Conservation (phyloP, 2,329 filamentous ascomycete species). For the Polychaeton citri region DNA sequence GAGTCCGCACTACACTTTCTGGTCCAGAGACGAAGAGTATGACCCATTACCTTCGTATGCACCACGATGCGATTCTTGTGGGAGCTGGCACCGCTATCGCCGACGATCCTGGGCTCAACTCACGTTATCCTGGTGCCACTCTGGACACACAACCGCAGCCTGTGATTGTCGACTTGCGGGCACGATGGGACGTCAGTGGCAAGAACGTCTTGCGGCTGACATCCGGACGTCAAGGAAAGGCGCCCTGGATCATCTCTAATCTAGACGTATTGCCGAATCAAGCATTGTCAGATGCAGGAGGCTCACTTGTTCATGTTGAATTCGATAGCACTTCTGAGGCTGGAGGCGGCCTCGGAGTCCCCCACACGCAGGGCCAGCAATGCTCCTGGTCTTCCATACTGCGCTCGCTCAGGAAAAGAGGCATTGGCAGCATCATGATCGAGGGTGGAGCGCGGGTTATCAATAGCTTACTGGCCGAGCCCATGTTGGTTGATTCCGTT, state of each 20-base stretch:
- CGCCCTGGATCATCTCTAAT: constrained; percentile 52
- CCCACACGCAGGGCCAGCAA: constrained; percentile 23
- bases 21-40: constrained; percentile 75
- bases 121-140: constrained; percentile 46
- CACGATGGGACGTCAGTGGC: constrained; percentile 64
- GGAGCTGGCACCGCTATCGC: constrained; percentile 73
- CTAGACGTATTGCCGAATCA: background rate
- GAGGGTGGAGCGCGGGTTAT: constrained; percentile 78
- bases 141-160: constrained; percentile 59
- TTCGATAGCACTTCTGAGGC: constrained; percentile 8
- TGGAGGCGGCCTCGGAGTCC: background rate
- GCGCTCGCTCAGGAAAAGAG: constrained; percentile 41
- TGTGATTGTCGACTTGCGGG: constrained; percentile 65
- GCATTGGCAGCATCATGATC: constrained; percentile 72
- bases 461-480: constrained; percentile 56
- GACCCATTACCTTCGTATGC: constrained; percentile 79
- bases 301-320: background rate
- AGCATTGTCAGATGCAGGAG: background rate
- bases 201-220: constrained; percentile 13
- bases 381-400: constrained; percentile 53
- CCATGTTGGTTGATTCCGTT: constrained; percentile 56
- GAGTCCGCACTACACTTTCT: constrained; percentile 70
- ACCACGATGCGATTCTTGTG: constrained; percentile 72
- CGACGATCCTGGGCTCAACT: constrained; percentile 78
- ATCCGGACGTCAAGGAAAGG: constrained; percentile 38